Percentiles rank a stretch among this genome's conserved stretches.
Evolutionary conservation across 352 stramenopile genomes (phyloP).

Genomic region (Albugo candida): DNA sequence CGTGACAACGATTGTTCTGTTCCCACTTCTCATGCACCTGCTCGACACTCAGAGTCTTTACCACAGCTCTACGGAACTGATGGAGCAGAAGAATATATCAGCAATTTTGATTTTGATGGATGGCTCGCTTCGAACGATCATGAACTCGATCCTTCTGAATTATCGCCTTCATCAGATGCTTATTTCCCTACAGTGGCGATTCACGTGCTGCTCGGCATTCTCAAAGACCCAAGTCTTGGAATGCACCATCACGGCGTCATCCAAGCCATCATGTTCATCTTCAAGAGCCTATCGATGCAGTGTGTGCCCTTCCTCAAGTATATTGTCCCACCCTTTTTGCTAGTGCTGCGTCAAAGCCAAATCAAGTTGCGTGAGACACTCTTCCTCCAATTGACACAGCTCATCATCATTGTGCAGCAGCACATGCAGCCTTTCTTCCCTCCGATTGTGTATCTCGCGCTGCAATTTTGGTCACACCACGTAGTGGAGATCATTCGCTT

Average conservation of each 20-base stretch:
- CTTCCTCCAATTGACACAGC: constrained; percentile 89
- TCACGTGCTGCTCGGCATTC: constrained; percentile 89
- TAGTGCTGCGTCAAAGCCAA: constrained; percentile 83
- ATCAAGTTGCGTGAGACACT: constrained; percentile 87
- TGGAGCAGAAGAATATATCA: not conserved
- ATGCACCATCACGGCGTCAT: constrained; percentile 94
- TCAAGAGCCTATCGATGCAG: constrained; percentile 88
- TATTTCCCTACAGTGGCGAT: constrained; percentile 97
- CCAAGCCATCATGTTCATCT: constrained; percentile 98
- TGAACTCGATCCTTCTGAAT: constrained; percentile 38
- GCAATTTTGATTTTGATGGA: constrained; percentile 45
- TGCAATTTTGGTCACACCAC: constrained; percentile 93
- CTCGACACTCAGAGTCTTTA: not conserved
- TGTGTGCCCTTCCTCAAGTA: constrained; percentile 93
- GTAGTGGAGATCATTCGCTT: constrained; percentile 90
- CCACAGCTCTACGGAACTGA: not conserved
- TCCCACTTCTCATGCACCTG: too few species aligned
- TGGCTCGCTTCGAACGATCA: constrained; percentile 35
- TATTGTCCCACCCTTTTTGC: constrained; percentile 94
- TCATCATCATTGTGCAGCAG: constrained; percentile 90
- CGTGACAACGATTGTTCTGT: too few species aligned
- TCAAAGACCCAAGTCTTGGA: constrained; percentile 89
- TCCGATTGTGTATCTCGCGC: constrained; percentile 90
- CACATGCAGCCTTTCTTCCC: constrained; percentile 94
- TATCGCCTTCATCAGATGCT: constrained; percentile 69